Percentiles rank a stretch among this genome's conserved stretches.
These are phyloP conservation scores for Hylodesmum podocarpum DNA, from an alignment of 306 rosid species.

Conservation along the genomic window DNA sequence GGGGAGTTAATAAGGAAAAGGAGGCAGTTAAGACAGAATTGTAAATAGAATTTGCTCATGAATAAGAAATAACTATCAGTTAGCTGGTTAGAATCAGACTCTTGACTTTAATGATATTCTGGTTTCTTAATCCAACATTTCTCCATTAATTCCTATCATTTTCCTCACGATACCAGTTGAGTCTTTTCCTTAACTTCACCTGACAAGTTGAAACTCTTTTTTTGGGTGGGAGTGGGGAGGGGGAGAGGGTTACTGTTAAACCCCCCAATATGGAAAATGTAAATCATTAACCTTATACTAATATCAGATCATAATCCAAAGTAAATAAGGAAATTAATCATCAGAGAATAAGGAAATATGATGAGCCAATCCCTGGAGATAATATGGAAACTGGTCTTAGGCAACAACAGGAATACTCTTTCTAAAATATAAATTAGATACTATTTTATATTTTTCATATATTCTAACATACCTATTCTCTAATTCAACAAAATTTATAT, in stretches of 20 bases:
- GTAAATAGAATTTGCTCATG: too few species aligned
- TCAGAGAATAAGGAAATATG: background rate
- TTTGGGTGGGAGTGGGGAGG: too few species aligned
- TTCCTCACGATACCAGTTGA: too few species aligned
- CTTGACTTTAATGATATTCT: too few species aligned
- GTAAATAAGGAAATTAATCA: background rate
- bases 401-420: too few species aligned
- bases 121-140: too few species aligned
- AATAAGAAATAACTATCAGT: too few species aligned
- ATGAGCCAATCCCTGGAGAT: background rate
- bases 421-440: background rate
- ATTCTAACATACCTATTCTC: background rate
- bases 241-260: background rate
- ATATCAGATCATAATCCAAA: background rate
- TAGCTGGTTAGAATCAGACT: too few species aligned
- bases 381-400: background rate
- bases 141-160: too few species aligned
- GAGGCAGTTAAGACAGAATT: too few species aligned
- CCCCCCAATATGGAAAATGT: background rate
- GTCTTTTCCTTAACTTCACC: background rate
- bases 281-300: background rate
- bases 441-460: background rate
- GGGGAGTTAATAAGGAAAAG: too few species aligned
- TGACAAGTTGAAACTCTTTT: background rate
- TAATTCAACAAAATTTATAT: slow-evolving; percentile 21